phyloP scores from a whole-genome alignment of 495 filamentous ascomycete species.

The Hypoxylon trugodes region DNA sequence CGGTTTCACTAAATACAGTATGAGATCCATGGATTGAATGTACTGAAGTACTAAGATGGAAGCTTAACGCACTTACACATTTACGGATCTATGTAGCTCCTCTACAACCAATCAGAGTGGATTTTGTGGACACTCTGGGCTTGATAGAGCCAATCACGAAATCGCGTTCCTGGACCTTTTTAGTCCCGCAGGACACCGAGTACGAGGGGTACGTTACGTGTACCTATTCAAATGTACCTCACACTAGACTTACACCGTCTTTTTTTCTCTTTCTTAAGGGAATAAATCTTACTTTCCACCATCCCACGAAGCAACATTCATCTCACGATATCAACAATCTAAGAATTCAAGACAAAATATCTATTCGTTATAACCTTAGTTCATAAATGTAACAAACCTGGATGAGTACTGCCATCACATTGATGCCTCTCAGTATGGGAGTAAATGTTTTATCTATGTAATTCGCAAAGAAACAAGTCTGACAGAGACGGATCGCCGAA shows the following conservation, averaged over 20 bases:
- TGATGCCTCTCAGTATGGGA: slow-evolving; percentile 2
- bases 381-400: slow-evolving; percentile 1
- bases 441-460: slow-evolving; percentile 11
- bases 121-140: slow-evolving; percentile 10
- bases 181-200: too few species aligned
- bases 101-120: slow-evolving; percentile 18
- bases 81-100: background rate
- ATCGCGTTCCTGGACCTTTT: too few species aligned
- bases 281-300: background rate
- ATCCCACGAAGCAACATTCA: too few species aligned
- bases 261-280: background rate
- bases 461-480: slow-evolving; percentile 3
- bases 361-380: background rate
- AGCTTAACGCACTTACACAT: background rate
- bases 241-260: background rate
- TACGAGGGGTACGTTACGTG: too few species aligned
- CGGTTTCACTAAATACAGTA: slow-evolving; percentile 23
- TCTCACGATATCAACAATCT: background rate
- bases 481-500: slow-evolving; percentile 19
- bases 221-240: background rate
- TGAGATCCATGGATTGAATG: slow-evolving; percentile 20
- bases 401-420: background rate
- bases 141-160: slow-evolving; percentile 8
- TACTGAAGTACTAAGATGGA: too few species aligned
- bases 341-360: background rate